Evolutionary conservation across 768 basidiomycete genomes (phyloP), one percentile per base, ranked within the genome.

Genomic region (Lenzites betulinus): DNA sequence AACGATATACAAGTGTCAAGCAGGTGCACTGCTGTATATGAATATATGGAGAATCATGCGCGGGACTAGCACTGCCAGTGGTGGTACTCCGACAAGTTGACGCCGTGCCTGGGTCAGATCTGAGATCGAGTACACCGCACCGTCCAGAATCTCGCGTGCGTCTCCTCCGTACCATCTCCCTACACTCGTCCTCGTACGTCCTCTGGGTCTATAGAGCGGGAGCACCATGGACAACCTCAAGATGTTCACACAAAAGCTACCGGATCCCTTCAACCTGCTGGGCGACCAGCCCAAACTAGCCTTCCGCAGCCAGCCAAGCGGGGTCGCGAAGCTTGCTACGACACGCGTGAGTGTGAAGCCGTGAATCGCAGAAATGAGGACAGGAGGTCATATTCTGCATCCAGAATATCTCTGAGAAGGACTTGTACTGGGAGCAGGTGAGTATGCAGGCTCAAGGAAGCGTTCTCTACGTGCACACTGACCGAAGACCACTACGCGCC

Each of bases 391-490:
- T 26, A 30, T n/a, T 1, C 33, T 23, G 25, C 44, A 33, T 26
- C 35, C 60, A 94, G 92, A 84, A 90, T 66, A 94, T 95, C 51
- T 72, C 85, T 2, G 79, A 84, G 59, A 81, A 76, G 2, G 95
- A 97, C 69, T 77, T 72, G n/a, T 95, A 95, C 69, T 96, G 94
- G 94, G 83, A 93, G 59, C 94, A 96, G 78, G 92, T 91, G 64
- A 68, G 83, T 68, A 13, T 12, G 50, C 36, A 25, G 15, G 38
- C 38, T 18, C 38, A 3, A 33, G 55, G 57, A 33, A 26, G 7
- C 43, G 39, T 28, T 25, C 50, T 49, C 35, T 22, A 22, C 30
- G 12, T 16, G 22, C 28, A 18, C 15, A 23, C 22, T 55, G 43
- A 59, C 42, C 18, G 15, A 8, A 13, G 15, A 22, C 30, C n/a